Evolutionary conservation across 192 early-diverging fungal species (phyloP), one percentile per base, ranked within the genome.

Genomic region (Rhizophagus sp.): DNA sequence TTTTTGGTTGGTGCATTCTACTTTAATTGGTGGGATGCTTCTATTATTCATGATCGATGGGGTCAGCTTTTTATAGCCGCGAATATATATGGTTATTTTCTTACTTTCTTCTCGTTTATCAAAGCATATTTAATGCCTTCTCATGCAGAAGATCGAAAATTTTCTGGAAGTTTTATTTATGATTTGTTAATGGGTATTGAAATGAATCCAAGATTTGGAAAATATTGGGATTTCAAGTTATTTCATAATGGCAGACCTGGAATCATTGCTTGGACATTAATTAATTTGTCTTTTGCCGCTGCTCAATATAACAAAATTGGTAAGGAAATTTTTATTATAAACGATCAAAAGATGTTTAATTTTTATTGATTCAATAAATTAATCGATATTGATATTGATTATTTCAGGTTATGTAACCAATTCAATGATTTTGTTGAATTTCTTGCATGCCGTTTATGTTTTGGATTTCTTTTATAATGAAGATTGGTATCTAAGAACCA

Each of bases 401-500:
- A 25, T 41, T 30, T 64, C 52, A 79, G 78, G 78, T 34, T 86
- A 86, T 78, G 88, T 95, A 67, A 94, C 93, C 68, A 95, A 95
- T 87, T 94, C 92, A 36, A 95, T 95, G 94, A 83, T 93, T 24
- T 83, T 95, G 11, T 78, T 95, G 69, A 94, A 93, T 85, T 68
- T 92, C 64, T 81, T 95, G 81, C 94, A 95, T 78, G 85, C 86
- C 22, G 84, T 90, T 65, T 95, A 95, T 74, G 93, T 95, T 41
- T 52, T 94, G 52, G 94, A 95, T 84, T 95, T 94, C 83, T 95
- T 95, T 87, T 89, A 88, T 81, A 86, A 92, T 81, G 94, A 95
- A 87, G 93, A 95, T 85, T 95, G 94, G 94, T 95, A 95, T 85
- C 86, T 95, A 62, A 81, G 94, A 65, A 95, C 94, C 61, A 94